Base-by-base conservation (phyloP, 1,284 basidiomycete genomes). In the Trametes sp. region DNA sequence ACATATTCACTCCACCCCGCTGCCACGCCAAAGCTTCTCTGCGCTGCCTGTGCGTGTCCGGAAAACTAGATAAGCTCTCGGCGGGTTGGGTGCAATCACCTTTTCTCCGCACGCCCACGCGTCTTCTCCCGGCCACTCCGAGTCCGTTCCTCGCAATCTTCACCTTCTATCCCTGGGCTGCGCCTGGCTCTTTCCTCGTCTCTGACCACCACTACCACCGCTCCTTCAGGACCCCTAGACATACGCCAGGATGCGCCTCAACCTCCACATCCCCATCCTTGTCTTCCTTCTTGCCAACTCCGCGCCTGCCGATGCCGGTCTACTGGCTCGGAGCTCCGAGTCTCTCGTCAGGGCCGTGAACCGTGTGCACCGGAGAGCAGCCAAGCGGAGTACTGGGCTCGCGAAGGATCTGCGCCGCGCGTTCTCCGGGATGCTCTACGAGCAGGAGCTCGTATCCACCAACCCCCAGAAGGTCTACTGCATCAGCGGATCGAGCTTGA, bases 351-450 rank as follows among this genome's bases (percentile, higher is more conserved):
- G 70, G 21, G 69, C 69, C 44, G 68, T 73, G 13, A 69, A 69
- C 51, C 74, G 73, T 29, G 76, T 77, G 16, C 84, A 84, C 73
- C 77, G 73, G 49, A 75, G 75, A 41, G 84, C 83, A 23, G 72
- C 82, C 50, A 78, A 76, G 53, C 81, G 78, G 63, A 90, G 88
- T 42, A 82, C 84, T 42, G 81, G 76, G 56, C 78, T 92, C 31
- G 90, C 90, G 13, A 80, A 80, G 63, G 90, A 92, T 73, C 80
- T 92, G 55, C 87, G 90, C 19, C 69, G 86, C 26, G 86, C 87
- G 13, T 85, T 92, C 68, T 75, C 80, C 38, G 70, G 70, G 28
- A 80, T 82, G 41, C 75, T 87, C 23, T 64, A 70, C 24, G 61
- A 66, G 28, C 65, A 69, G 55, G 61, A 67, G 52, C 61, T 67